These are phyloP conservation scores for Atalantia buxifolia DNA, from an alignment of 345 rosid genomes.

Conservation along the genomic window DNA sequence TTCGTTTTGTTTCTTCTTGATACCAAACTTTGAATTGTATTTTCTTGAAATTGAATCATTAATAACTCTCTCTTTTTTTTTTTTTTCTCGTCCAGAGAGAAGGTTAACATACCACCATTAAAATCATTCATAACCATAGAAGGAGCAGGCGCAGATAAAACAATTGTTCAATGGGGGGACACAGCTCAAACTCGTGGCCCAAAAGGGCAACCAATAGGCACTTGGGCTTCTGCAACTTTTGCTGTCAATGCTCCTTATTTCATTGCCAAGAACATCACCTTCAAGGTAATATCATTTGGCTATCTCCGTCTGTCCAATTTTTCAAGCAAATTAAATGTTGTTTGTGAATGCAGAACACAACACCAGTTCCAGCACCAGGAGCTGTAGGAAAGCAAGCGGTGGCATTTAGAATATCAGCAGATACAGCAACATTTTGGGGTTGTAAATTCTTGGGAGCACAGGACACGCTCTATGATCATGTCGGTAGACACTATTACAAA, in stretches of 20 bases:
- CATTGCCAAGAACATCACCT: conserved; percentile 89
- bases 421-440: conserved; percentile 75
- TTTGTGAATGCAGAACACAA: conserved; percentile 50
- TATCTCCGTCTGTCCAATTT: neutral
- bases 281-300: conserved; percentile 44
- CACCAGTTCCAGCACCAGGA: conserved; percentile 87
- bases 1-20: neutral
- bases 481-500: conserved; percentile 93
- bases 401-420: conserved; percentile 87
- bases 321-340: neutral
- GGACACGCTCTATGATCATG: conserved; percentile 89
- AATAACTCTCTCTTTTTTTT: neutral
- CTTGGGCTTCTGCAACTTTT: conserved; percentile 83
- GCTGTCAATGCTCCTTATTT: conserved; percentile 86
- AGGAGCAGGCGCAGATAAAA: conserved; percentile 91
- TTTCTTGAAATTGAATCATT: neutral
- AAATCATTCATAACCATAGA: conserved; percentile 82
- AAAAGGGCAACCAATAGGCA: conserved; percentile 70
- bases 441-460: conserved; percentile 90
- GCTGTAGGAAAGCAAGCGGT: conserved; percentile 92
- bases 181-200: conserved; percentile 82
- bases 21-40: neutral
- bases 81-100: conserved; percentile 48
- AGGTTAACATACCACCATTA: conserved; percentile 70
- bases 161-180: conserved; percentile 94